These are phyloP conservation scores for Xylaria arbuscula DNA, from an alignment of 2,329 filamentous ascomycete species.

Conservation along the genomic window DNA sequence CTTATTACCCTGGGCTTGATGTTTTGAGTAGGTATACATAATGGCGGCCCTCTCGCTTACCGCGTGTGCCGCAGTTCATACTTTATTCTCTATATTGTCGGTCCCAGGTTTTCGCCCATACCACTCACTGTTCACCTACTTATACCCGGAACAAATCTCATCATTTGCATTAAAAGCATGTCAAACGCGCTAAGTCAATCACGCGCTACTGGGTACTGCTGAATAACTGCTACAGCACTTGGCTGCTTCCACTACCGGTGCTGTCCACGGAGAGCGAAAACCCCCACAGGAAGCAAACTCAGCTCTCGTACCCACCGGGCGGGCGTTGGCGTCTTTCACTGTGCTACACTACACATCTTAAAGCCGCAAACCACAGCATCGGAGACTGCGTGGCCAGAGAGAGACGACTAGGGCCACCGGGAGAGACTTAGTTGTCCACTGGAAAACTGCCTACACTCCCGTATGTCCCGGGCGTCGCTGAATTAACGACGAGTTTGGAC, in stretches of 20 bases:
- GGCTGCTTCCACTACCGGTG: not conserved
- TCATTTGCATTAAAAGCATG: slow-evolving; percentile 10
- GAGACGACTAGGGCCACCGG: slow-evolving; percentile 16
- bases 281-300: slow-evolving; percentile 21
- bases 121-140: not conserved
- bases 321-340: slow-evolving; percentile 25
- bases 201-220: not conserved
- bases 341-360: slow-evolving; percentile 10
- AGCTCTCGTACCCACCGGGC: slow-evolving; percentile 28
- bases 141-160: not conserved
- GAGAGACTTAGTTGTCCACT: not conserved
- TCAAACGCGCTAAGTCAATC: not conserved
- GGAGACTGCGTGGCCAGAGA: slow-evolving; percentile 30
- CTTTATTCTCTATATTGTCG: not conserved
- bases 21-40: slow-evolving; percentile 12
- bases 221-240: not conserved
- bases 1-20: not conserved
- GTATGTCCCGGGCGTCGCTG: slow-evolving; percentile 23
- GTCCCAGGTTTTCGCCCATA: not conserved
- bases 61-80: slow-evolving; percentile 19
- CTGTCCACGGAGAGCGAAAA: slow-evolving; percentile 7
- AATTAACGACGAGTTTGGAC: slow-evolving; percentile 28
- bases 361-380: slow-evolving; percentile 19
- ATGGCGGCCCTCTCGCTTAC: slow-evolving; percentile 17
- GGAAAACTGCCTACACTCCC: not conserved